A percentile compares a stretch with the other conserved stretches of the same genome.
Evolutionary conservation across 306 rosid genomes (phyloP).

Genomic region (Boehmeria nivea): DNA sequence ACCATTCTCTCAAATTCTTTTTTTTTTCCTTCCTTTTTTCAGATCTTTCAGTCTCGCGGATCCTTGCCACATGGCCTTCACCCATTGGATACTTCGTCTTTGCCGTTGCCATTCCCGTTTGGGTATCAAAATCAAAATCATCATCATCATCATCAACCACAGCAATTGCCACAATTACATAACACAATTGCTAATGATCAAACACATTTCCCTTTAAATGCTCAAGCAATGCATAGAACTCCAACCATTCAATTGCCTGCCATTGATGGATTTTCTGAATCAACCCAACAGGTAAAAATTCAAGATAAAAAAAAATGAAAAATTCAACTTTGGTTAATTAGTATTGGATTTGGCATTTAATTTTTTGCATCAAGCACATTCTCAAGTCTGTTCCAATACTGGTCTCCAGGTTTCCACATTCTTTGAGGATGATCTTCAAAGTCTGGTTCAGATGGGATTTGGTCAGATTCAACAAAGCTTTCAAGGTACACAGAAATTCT

Average conservation of each 20-base stretch:
- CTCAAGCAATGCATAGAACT: constrained; percentile 23
- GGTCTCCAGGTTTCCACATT: constrained; percentile 31
- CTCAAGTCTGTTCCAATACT: constrained; percentile 2
- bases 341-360: no score
- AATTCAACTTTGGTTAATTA: no score
- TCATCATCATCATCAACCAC: constrained; percentile 5
- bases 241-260: constrained; percentile 24
- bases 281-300: constrained; percentile 27
- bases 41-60: constrained; percentile 46
- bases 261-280: constrained; percentile 28
- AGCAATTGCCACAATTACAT: constrained; percentile 35
- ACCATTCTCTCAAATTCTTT: no score
- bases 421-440: constrained; percentile 54
- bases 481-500: constrained; percentile 26
- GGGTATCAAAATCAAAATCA: constrained; percentile 18
- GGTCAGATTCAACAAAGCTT: constrained; percentile 35
- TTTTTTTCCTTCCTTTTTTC: constrained; percentile 4
- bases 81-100: constrained; percentile 32
- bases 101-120: constrained; percentile 32
- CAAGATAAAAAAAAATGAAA: no score
- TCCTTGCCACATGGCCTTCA: constrained; percentile 30
- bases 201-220: constrained; percentile 27
- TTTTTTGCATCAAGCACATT: no score
- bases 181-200: constrained; percentile 14
- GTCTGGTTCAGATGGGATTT: constrained; percentile 50